Evolutionary conservation across 495 filamentous ascomycete genomes (phyloP), one percentile per base, ranked within the genome.

Genomic region (Podospora fimiseda): DNA sequence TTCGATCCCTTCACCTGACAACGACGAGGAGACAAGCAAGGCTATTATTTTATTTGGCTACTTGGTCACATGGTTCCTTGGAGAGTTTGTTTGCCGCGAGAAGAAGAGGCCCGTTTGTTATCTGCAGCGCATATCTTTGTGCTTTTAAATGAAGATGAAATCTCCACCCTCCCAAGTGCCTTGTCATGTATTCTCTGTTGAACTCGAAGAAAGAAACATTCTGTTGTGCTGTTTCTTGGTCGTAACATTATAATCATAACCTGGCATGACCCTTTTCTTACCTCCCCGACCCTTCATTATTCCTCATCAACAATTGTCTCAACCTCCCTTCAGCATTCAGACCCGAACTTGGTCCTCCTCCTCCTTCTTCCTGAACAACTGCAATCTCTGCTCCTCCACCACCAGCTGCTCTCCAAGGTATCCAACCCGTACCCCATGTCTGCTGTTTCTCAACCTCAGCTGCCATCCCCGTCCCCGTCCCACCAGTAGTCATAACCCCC

Each of bases 21-120:
- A 86, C 48, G 93, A 98, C 66, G 83, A 88, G 36, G 93, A 98
- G 75, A 96, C 93, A 30, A 96, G 96, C 63, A 94, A 98, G 67
- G 90, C 93, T 19, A 88, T 98, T 59, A 89, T 97, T 43, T 97
- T n/a, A n/a, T n/a, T 98, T 74, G 93, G 93, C 41, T 98, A 98
- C 64, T 67, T 98, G 40, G 88, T 98, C 24, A 90, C 93, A 6
- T 98, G 93, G 93, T 97, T 97, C 67, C 79, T 98, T 55, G 93
- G 93, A 69, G 93, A 97, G 93, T 97, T 88, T 63, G 89, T 95
- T 43, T 88, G 84, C 60, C 91, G 95, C 67, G 93, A 98, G 69
- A 89, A 84, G 65, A 82, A 80, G 42, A 86, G 83, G 53, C 94
- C 93, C 0, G 89, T 98, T 48, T n/a, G n/a, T n/a, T n/a, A n/a